Conservation (phyloP, 1,139 yeast species). For the Candida buenavistaensis region DNA sequence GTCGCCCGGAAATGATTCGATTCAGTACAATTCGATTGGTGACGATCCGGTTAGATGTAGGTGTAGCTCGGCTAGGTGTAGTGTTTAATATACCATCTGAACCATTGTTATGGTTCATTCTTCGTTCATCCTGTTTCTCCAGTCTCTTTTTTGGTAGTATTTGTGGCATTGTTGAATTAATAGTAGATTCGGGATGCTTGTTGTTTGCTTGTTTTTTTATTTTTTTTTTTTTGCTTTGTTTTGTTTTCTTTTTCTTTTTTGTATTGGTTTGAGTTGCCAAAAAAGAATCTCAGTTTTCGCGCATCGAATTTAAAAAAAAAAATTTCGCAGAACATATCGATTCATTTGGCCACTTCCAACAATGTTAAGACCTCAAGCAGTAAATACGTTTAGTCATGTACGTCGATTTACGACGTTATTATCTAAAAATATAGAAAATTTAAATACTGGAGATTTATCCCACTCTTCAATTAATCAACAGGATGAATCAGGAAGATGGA, state of each 20-base stretch:
- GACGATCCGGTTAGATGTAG: slow-evolving; percentile 6
- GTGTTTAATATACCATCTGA: neutral
- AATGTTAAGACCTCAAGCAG: no score
- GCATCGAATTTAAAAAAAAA: no score
- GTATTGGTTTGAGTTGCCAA: no score
- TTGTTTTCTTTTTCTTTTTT: no score
- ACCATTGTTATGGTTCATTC: slow-evolving; percentile 1
- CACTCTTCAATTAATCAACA: slow-evolving; percentile 10
- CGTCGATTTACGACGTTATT: slow-evolving; percentile 17
- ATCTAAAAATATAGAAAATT: slow-evolving; percentile 15
- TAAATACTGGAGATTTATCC: slow-evolving; percentile 8
- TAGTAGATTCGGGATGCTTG: no score
- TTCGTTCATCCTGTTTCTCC: slow-evolving; percentile 2
- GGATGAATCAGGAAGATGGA: slow-evolving; percentile 11
- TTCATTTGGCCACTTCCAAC: no score
- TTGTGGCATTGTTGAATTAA: slow-evolving; percentile 14
- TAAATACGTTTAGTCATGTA: no score
- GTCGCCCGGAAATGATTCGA: slow-evolving; percentile 18
- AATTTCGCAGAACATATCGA: no score
- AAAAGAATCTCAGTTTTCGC: no score
- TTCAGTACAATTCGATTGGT: slow-evolving; percentile 11
- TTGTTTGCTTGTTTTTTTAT: no score
- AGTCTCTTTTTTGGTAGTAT: slow-evolving; percentile 13
- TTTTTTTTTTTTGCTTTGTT: no score
- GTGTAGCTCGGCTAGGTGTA: slow-evolving; percentile 2